Evolutionary conservation across 2,329 filamentous ascomycete genomes (phyloP), one percentile per base, ranked within the genome.

Genomic region (Hypomyces rosellus): DNA sequence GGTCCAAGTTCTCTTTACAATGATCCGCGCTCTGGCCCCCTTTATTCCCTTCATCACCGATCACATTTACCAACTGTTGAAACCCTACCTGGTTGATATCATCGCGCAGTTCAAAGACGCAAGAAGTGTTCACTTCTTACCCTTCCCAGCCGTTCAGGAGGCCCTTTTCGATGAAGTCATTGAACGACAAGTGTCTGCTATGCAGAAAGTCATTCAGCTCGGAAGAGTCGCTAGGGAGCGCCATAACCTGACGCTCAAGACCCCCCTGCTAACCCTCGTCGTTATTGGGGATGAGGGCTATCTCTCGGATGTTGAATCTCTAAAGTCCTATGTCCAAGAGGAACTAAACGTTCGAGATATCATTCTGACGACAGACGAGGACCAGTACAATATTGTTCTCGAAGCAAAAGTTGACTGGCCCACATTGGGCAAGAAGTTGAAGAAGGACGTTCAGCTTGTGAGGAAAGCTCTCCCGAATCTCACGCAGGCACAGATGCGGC

Each of bases 21-120:
- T 97, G 37, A 87, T 88, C 64, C 82, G 90, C 55, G 89, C 88
- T 34, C 79, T 99, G 46, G 92, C 93, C 14, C 93, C 93, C 3
- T 97, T 99, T 70, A 95, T 88, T 0, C 93, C 93, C 7, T 99
- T 97, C 75, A 79, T 97, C 60, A 91, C 91, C 53, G 93, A 99
- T 61, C 92, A 85, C 66, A 96, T 99, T 67, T 99, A 96, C 72
- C 80, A 83, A 51, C 83, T 85, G 53, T 77, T 96, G n/a, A 53
- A 86, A 85, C 58, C 80, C 97, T 12, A 77, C 90, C 18, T 85
- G 86, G 18, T 84, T 89, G 65, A 93, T 97, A 49, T 89, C 89
- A 1, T 77, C 87, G 63, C 88, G 34, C 73, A 74, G 57, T 84
- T 77, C 38, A 78, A 86, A 59, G 91, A 97, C 64, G 68, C 83